Conservation (phyloP, 441 rosid species). For the Bocquillonia castaneifolia region DNA sequence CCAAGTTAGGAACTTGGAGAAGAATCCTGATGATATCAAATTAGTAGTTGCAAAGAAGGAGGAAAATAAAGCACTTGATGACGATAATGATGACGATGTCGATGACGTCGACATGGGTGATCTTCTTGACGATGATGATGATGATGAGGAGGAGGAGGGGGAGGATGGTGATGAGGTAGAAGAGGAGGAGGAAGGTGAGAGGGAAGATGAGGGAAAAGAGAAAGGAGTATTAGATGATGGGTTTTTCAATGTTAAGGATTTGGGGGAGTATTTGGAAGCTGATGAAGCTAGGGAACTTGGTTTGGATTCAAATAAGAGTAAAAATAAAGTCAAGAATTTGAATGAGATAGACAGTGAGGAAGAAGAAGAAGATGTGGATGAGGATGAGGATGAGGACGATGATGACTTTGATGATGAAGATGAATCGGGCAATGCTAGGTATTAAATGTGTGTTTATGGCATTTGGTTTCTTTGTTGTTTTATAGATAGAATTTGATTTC, state of each 20-base stretch:
- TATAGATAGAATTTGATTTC: background rate
- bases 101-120: conserved; percentile 10
- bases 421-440: conserved; percentile 52
- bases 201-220: conserved; percentile 22
- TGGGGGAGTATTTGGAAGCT: conserved; percentile 63
- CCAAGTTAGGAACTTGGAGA: conserved; percentile 49
- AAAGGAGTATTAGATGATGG: conserved; percentile 64
- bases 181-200: conserved; percentile 25
- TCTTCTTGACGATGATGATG: conserved; percentile 25
- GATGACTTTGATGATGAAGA: conserved; percentile 40
- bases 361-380: conserved; percentile 30
- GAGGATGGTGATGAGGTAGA: conserved; percentile 25
- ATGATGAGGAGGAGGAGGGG: conserved; percentile 32
- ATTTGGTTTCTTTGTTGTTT: background rate
- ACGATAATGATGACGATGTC: background rate
- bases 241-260: conserved; percentile 71
- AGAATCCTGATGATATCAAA: conserved; percentile 48
- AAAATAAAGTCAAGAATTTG: conserved; percentile 24
- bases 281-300: conserved; percentile 83
- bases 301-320: conserved; percentile 30
- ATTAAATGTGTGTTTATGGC: background rate
- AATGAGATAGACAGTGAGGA: conserved; percentile 34
- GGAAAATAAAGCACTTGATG: conserved; percentile 11
- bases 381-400: conserved; percentile 33
- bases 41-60: background rate